Base-by-base conservation (phyloP, 345 rosid genomes). In the Draba incana region DNA sequence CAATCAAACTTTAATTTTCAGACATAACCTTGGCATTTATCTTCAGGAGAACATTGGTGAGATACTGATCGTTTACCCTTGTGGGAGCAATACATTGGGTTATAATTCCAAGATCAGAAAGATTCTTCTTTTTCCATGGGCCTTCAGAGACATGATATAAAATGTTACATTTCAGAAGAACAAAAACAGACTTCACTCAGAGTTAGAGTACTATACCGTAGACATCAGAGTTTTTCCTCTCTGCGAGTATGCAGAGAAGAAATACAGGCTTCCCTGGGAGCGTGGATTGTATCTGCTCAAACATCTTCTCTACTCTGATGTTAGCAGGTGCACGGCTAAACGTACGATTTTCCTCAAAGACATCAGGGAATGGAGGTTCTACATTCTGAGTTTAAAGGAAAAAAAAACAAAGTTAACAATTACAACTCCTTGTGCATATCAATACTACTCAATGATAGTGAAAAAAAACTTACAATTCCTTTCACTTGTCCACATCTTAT, bases 1-100 rank as follows among this genome's bases (percentile, higher is more conserved):
- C 13, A 42, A 41, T 37, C 25, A 56, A 12, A 23, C 8, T 2
- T 41, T 9, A 30, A 4, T 2, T 38, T 27, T 37, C 10, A 67
- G 51, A 59, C 12, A 68, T 70, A 37, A 91, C 99, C 89, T 94
- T 94, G 10, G 98, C 97, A 75, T 93, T 93, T 45, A 93, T 93
- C 81, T 93, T 93, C 23, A 93, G 72, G 5, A 93, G 88, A 48
- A 88, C 79, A 84, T 93, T 90, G 4, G 95, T 93, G n/a, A 93
- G 75, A 74, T 93, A 93, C 55, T 93, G 96, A 47, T 88, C 98
- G 25, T 87, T 93, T 16, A 88, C 80, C 79, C 68, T 83, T 4
- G 62, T 62, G n/a, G 97, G 96, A 60, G 97, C 94, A 55, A 90
- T 81, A 50, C 98, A 90, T 71, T 93, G 98, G n/a, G 87, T 93